Conservation (phyloP, 2,329 filamentous ascomycete genomes). For the Hymenoscyphus repandus region DNA sequence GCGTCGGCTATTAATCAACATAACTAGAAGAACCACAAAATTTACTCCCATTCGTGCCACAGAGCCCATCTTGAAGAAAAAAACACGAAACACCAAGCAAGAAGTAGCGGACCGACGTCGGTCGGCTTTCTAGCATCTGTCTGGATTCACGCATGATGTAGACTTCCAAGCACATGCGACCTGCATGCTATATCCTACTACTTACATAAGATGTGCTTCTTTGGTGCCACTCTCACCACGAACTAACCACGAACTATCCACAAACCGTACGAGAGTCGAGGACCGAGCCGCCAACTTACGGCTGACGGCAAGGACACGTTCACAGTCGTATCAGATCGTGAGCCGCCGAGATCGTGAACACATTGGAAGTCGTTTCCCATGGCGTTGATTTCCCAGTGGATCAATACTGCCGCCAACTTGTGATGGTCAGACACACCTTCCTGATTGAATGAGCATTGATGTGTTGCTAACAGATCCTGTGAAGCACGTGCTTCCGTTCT, state of each 20-base stretch:
- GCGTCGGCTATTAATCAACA: too few relatives aligned
- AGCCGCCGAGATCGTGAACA: too few relatives aligned
- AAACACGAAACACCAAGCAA: too few relatives aligned
- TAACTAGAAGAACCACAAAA: too few relatives aligned
- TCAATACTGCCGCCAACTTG: background rate
- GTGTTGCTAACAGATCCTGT: background rate
- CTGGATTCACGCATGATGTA: too few relatives aligned
- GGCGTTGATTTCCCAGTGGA: background rate
- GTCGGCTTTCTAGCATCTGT: background rate
- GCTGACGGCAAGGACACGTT: background rate
- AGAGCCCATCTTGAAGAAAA: too few relatives aligned
- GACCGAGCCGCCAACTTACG: background rate
- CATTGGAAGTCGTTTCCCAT: background rate
- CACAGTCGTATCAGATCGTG: too few relatives aligned
- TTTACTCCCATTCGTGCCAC: too few relatives aligned
- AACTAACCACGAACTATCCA: background rate
- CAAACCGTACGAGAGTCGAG: background rate
- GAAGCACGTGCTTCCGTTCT: background rate
- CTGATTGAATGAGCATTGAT: background rate
- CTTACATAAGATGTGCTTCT: background rate
- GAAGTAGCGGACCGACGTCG: background rate
- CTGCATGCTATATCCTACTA: background rate
- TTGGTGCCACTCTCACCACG: background rate
- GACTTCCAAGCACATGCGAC: background rate
- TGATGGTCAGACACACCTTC: background rate